Base-by-base conservation (phyloP, 768 basidiomycete species). In the Tubosaeta brunneosetosa region DNA sequence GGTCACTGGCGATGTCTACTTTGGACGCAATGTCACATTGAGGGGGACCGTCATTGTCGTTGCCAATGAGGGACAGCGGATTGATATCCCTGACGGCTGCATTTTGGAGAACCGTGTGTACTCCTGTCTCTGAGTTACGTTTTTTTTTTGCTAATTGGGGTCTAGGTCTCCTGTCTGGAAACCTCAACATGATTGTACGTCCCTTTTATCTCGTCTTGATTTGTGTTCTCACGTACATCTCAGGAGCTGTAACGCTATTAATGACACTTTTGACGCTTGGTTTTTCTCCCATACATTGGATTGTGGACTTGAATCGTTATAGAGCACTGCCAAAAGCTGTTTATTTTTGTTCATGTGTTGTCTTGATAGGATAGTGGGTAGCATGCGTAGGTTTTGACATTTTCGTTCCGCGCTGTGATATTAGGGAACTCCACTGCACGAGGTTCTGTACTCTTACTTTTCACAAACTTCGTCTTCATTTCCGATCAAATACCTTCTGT, bases 11-110 rank as follows among this genome's bases (percentile, higher is more conserved):
- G 83, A 85, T 57, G 82, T 86, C 44, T 74, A 75, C 69, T 84
- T 85, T 66, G 84, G 84, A 46, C 77, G 83, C 64, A 82, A 82
- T 59, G 77, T 83, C 44, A 81, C 80, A 5, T 67, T 86, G 44
- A 75, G 80, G 33, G 84, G 85, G 12, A 87, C 85, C 34, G 84
- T 85, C 60, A 86, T 86, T 57, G 62, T 89, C 52, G 85, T 90
- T 53, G 86, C 88, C 22, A 88, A 85, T 62, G 88, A 89, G 63
- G 86, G 86, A 9, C 79, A 82, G 60, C 77, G 79, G 51, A 89
- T 90, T 50, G 79, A 84, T 61, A 82, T 90, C 42, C 88, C 87
- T 22, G 87, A 90, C 57, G 86, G 86, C 2, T 81, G 84, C 55
- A 76, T 83, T 56, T 69, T 87, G 48, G 86, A 86, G 69, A 85